Evolutionary conservation across 345 rosid genomes (phyloP).

Genomic region (Corchorus capsularis): DNA sequence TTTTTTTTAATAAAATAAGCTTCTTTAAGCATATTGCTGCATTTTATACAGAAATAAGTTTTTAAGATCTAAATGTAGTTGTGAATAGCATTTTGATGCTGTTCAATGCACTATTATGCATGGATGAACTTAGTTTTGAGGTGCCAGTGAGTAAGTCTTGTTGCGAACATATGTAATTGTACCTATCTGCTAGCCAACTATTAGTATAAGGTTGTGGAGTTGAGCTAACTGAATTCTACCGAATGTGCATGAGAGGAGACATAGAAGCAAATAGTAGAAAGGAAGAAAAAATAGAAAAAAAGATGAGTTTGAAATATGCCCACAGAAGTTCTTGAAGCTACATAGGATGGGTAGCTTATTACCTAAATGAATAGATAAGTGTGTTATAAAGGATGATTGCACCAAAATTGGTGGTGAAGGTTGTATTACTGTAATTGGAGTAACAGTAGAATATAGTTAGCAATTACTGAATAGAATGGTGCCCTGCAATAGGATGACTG

Average conservation of each 20-base stretch:
- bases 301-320: slow-evolving; percentile 2
- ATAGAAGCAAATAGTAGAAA: background rate
- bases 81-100: background rate
- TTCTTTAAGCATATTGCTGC: background rate
- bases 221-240: background rate
- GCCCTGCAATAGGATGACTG: background rate
- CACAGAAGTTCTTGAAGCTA: background rate
- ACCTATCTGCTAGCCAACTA: background rate
- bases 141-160: slow-evolving; percentile 4
- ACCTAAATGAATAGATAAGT: background rate
- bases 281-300: background rate
- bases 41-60: background rate
- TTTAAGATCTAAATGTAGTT: slow-evolving; percentile 7
- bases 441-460: background rate
- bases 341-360: background rate
- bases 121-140: background rate
- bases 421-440: background rate
- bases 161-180: background rate
- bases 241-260: background rate
- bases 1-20: slow-evolving; percentile 13
- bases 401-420: background rate
- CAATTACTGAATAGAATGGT: background rate
- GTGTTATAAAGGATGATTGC: background rate
- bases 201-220: background rate
- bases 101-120: background rate